Conservation (phyloP, 2,329 filamentous ascomycete genomes). For the Hypoxylon sp. region DNA sequence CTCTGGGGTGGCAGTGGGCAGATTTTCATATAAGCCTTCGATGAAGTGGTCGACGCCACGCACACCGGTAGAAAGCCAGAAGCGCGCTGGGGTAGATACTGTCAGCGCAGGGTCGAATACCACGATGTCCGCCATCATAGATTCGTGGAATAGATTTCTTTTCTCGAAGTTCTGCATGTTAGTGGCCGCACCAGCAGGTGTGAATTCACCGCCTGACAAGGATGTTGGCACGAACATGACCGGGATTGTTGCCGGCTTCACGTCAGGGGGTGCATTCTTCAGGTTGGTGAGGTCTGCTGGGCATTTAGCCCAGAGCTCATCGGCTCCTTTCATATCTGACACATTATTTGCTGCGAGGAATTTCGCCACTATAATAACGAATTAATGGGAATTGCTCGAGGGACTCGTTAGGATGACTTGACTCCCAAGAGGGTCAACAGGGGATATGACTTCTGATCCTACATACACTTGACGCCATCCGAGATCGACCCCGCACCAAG, state of each 20-base stretch:
- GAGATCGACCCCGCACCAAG: constrained; percentile 54
- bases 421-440: neutral
- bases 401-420: neutral
- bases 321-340: constrained; percentile 23
- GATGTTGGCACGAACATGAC: constrained; percentile 60
- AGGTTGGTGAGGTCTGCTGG: constrained; percentile 25
- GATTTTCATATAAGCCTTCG: constrained; percentile 38
- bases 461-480: constrained; percentile 52
- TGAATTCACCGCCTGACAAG: constrained; percentile 60
- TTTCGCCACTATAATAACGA: constrained; percentile 39
- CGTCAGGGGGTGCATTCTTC: constrained; percentile 2
- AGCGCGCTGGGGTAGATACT: constrained; percentile 43
- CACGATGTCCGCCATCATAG: constrained; percentile 41
- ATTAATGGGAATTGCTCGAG: neutral
- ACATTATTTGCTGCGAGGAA: constrained; percentile 44
- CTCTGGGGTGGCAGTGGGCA: constrained; percentile 22
- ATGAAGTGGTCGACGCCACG: constrained; percentile 47
- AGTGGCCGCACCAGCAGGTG: constrained; percentile 58
- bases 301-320: constrained; percentile 37
- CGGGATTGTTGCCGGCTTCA: constrained; percentile 51
- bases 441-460: neutral
- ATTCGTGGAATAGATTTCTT: constrained; percentile 40
- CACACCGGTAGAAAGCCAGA: constrained; percentile 47
- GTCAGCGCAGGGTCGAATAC: constrained; percentile 45
- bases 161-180: constrained; percentile 48